Evolutionary conservation across 179 eudicot species (phyloP).

Genomic region (Heliamphora pulchella): DNA sequence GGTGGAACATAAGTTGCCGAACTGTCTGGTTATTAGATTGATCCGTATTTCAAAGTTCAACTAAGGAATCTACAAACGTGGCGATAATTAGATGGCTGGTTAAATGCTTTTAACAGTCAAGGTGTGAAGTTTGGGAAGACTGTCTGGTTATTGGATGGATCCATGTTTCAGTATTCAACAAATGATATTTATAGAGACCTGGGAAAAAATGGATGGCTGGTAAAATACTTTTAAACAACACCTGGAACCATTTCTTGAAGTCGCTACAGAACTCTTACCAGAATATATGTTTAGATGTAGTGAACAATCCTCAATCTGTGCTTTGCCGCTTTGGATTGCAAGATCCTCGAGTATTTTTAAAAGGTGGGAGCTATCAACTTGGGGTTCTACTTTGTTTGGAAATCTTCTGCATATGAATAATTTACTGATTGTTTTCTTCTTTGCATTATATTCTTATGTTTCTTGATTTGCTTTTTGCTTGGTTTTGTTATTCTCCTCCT

Average conservation of each 20-base stretch:
- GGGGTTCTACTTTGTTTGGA: neutral
- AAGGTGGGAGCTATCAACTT: no score
- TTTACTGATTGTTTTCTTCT: no score
- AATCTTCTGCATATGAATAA: no score
- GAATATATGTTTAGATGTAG: no score
- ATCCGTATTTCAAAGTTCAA: neutral
- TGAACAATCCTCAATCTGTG: neutral
- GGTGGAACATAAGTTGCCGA: neutral
- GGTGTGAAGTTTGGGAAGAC: no score
- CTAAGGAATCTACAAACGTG: neutral
- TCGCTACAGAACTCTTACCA: neutral
- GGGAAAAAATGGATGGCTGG: no score
- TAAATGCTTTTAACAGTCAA: neutral
- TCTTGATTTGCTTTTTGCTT: neutral
- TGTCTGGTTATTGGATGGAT: no score
- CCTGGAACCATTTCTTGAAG: neutral
- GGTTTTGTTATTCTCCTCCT: neutral
- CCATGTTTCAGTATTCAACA: no score
- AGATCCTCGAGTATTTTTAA: neutral
- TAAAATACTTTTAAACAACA: neutral
- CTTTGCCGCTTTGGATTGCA: no score
- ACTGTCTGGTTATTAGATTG: neutral
- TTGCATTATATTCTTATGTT: neutral
- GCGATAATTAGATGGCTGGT: neutral
- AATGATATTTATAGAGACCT: no score